These are phyloP conservation scores for Trichophyton schoenleinii DNA, from an alignment of 2,329 filamentous ascomycete species.

Conservation along the genomic window DNA sequence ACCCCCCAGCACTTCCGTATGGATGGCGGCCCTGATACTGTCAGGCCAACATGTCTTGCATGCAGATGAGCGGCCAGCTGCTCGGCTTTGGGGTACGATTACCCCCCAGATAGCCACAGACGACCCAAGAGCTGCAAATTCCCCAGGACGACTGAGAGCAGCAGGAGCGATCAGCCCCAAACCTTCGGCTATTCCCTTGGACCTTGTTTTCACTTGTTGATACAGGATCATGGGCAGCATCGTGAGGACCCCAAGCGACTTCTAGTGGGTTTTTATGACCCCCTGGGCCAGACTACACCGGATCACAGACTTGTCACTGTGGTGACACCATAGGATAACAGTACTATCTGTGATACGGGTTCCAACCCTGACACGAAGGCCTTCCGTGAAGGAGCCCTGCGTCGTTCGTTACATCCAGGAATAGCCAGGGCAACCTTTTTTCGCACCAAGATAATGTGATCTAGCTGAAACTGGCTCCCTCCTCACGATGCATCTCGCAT, in stretches of 20 bases:
- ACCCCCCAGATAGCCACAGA: not conserved
- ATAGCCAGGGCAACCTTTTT: not conserved
- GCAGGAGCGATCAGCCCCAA: not conserved
- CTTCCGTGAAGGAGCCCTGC: not conserved
- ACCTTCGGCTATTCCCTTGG: not conserved
- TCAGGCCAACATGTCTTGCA: not conserved
- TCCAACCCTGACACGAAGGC: not conserved
- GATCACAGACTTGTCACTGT: not conserved
- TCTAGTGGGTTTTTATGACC: not conserved
- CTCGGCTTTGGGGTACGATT: not conserved
- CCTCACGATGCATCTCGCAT: not conserved
- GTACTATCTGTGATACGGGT: not conserved
- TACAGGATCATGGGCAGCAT: not conserved
- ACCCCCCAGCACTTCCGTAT: not conserved
- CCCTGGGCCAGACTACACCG: not conserved
- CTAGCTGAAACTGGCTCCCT: not conserved
- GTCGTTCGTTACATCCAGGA: not conserved
- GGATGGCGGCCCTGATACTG: not conserved
- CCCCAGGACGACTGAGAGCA: not conserved
- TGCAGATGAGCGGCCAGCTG: not conserved
- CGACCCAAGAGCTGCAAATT: not conserved
- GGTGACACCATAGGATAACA: constrained; percentile 1
- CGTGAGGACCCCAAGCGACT: not conserved
- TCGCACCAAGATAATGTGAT: not conserved
- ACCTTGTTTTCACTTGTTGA: not conserved